Evolutionary conservation across 208 protist species (phyloP).

Genomic region (Willaertia magna): DNA sequence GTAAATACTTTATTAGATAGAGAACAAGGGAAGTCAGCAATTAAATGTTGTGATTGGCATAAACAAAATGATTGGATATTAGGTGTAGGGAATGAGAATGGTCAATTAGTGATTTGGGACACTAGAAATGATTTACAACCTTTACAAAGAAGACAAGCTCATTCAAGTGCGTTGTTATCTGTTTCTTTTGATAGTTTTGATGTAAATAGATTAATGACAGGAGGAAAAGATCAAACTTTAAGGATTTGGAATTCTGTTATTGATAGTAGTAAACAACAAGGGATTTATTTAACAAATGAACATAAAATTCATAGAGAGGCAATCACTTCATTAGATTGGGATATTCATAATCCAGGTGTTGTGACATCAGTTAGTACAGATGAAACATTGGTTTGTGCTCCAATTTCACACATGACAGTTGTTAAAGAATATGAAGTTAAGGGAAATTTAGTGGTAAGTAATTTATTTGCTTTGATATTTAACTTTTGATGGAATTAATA

Average conservation of each 20-base stretch:
- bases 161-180: not conserved
- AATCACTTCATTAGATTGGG: not conserved
- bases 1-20: not conserved
- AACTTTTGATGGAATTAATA: too few species aligned
- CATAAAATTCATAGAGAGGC: not conserved
- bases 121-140: conserved; percentile 7
- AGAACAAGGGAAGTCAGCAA: not conserved
- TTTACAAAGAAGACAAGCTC: not conserved
- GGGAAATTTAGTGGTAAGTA: not conserved
- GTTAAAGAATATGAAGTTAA: not conserved
- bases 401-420: not conserved
- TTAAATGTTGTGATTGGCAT: not conserved
- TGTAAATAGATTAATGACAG: not conserved
- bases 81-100: not conserved
- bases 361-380: not conserved
- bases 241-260: not conserved
- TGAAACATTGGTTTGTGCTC: not conserved
- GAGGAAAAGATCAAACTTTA: not conserved
- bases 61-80: not conserved
- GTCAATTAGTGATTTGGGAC: not conserved
- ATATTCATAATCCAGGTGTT: not conserved
- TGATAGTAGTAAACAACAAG: not conserved
- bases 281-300: not conserved
- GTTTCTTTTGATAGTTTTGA: not conserved
- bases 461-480: too few species aligned